phyloP scores from a whole-genome alignment of 2,329 filamentous ascomycete genomes.

The Clarireedia paspali region DNA sequence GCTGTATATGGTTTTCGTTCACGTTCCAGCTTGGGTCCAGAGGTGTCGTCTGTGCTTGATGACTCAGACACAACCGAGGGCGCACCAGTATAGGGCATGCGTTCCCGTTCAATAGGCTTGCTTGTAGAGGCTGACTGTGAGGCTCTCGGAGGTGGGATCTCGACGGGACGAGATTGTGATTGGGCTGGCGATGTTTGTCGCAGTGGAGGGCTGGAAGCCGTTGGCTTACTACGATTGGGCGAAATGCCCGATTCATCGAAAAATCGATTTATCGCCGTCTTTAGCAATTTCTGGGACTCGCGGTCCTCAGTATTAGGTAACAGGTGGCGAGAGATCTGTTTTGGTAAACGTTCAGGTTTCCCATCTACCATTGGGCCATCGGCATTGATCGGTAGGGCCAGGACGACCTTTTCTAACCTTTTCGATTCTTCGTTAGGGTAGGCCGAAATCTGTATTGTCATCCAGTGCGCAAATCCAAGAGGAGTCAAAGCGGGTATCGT shows the following conservation, averaged over 20 bases:
- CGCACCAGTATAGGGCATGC: conserved; percentile 31
- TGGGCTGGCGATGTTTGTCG: conserved; percentile 20
- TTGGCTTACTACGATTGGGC: conserved; percentile 25
- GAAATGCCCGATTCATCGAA: conserved; percentile 37
- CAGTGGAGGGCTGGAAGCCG: conserved; percentile 21
- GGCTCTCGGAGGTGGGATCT: conserved; percentile 16
- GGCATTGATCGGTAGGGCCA: conserved; percentile 59
- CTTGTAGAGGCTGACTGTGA: conserved; percentile 19
- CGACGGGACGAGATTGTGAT: conserved; percentile 17
- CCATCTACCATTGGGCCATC: conserved; percentile 50
- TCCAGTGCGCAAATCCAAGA: conserved; percentile 63
- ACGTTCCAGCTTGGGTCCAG: conserved; percentile 38
- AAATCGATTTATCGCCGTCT: conserved; percentile 48
- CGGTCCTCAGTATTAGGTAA: conserved; percentile 55
- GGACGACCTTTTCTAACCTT: conserved; percentile 60
- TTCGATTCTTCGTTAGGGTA: conserved; percentile 69
- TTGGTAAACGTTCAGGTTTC: conserved; percentile 66
- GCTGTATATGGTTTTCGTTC: conserved; percentile 57
- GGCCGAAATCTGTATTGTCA: conserved; percentile 63
- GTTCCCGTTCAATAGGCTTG: conserved; percentile 31
- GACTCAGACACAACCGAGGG: conserved; percentile 28
- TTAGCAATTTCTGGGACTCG: conserved; percentile 50
- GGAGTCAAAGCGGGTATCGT: conserved; percentile 58
- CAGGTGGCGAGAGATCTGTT: conserved; percentile 66
- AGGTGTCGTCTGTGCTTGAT: conserved; percentile 32